phyloP scores from a whole-genome alignment of 106 monocot genomes.

The Xerophyta viscosa region DNA sequence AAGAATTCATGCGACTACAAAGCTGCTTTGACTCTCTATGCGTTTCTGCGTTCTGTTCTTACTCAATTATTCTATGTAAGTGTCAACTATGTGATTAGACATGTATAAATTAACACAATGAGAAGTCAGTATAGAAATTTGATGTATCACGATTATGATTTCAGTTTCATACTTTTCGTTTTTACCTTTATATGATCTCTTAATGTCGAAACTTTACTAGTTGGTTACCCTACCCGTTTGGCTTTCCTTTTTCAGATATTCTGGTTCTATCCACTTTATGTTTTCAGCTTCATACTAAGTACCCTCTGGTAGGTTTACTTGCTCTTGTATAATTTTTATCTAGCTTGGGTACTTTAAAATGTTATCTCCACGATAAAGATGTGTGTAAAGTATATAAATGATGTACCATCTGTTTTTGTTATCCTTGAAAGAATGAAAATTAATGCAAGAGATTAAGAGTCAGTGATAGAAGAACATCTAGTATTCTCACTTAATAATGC shows the following conservation, averaged over 20 bases:
- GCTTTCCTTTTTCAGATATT: conserved; percentile 55
- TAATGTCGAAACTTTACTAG: no score
- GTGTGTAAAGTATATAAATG: no score
- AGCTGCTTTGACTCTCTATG: conserved; percentile 40
- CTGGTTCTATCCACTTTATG: conserved; percentile 95
- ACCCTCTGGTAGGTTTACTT: conserved; percentile 59
- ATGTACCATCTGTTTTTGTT: no score
- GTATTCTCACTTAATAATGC: no score
- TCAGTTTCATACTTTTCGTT: not conserved
- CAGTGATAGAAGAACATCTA: no score
- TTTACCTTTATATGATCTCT: not conserved
- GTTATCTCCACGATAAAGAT: no score
- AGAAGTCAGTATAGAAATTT: not conserved
- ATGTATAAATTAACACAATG: no score
- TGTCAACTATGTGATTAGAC: not conserved
- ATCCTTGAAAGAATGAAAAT: no score
- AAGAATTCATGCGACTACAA: conserved; percentile 28
- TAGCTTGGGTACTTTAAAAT: no score
- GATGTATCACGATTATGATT: no score
- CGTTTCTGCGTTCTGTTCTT: conserved; percentile 52
- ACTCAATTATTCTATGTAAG: conserved; percentile 89
- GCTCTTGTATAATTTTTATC: not conserved
- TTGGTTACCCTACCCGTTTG: no score
- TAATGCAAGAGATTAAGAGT: no score
- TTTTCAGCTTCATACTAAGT: conserved; percentile 85